A percentile compares a stretch with the other conserved stretches of the same genome.
These are phyloP conservation scores for Acanthamoeba sp. DNA, from an alignment of 208 protist species.

Conservation along the genomic window DNA sequence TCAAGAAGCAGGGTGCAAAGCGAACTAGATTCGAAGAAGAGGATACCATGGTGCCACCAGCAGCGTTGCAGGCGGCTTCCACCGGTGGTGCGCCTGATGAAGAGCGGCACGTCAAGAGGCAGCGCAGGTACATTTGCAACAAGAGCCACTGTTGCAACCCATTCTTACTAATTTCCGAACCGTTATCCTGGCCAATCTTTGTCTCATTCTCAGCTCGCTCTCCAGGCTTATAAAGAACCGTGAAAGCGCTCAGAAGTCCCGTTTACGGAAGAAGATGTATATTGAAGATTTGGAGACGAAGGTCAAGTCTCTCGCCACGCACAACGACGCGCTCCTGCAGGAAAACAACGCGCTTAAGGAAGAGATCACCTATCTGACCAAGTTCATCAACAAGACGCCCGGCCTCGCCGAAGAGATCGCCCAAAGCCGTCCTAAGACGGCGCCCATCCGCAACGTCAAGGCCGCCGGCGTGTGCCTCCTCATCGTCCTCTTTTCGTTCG, in stretches of 20 bases:
- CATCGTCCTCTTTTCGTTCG: slow-evolving; percentile 80
- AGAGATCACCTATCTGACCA: slow-evolving; percentile 79
- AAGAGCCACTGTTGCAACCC: background rate
- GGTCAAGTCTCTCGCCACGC: slow-evolving; percentile 75
- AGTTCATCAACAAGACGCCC: slow-evolving; percentile 79
- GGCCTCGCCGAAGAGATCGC: slow-evolving; percentile 19
- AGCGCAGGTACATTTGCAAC: slow-evolving; percentile 30
- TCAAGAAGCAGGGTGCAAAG: slow-evolving; percentile 1
- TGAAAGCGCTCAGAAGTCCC: slow-evolving; percentile 87
- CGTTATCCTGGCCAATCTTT: too few species aligned
- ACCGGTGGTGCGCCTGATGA: background rate
- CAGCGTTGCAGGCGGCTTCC: background rate
- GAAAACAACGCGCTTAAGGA: slow-evolving; percentile 81
- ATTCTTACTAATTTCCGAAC: background rate
- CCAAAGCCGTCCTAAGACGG: slow-evolving; percentile 18
- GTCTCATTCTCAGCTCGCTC: slow-evolving; percentile 10
- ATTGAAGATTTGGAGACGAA: slow-evolving; percentile 85
- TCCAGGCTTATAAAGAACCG: slow-evolving; percentile 86
- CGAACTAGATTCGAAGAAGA: background rate
- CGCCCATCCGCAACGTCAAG: slow-evolving; percentile 77
- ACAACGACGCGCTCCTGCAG: slow-evolving; percentile 47
- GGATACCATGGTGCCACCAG: background rate
- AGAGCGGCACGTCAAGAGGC: slow-evolving; percentile 11
- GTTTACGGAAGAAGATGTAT: slow-evolving; percentile 87
- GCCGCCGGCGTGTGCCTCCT: slow-evolving; percentile 81